Percentiles rank a stretch among this genome's conserved stretches.
Conservation (phyloP, 176 grass and related monocot genomes). For the Oryza australiensis region DNA sequence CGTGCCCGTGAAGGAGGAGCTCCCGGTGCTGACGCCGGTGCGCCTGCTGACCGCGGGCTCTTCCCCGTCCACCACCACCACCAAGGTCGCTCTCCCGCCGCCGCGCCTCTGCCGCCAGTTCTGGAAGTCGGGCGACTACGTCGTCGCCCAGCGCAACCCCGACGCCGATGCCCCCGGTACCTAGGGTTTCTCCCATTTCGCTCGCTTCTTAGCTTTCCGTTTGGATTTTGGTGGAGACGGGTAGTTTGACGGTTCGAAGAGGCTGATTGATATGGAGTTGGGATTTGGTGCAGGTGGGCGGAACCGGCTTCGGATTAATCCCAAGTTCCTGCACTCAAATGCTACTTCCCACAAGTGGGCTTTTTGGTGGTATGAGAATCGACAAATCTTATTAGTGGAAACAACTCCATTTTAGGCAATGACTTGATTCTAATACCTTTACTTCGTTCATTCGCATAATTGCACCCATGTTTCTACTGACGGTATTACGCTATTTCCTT, state of each 20-base stretch:
- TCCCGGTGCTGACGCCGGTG: conserved; percentile 18
- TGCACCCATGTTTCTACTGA: not conserved
- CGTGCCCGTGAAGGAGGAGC: conserved; percentile 60
- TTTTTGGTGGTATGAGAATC: conserved; percentile 59
- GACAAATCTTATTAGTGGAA: conserved; percentile 5
- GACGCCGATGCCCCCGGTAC: conserved; percentile 39
- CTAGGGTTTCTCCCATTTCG: conserved; percentile 33
- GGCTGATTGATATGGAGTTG: conserved; percentile 11
- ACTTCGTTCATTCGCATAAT: not conserved
- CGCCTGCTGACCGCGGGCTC: conserved; percentile 33
- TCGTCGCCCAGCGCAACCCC: conserved; percentile 58
- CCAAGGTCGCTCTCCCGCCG: conserved; percentile 29
- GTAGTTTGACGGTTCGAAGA: not conserved
- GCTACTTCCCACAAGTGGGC: conserved; percentile 84
- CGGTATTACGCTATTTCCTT: conserved; percentile 2
- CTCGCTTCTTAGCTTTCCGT: not conserved
- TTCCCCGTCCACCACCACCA: conserved; percentile 15
- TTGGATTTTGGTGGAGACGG: conserved; percentile 2
- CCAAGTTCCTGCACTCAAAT: conserved; percentile 76
- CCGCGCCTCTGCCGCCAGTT: conserved; percentile 74
- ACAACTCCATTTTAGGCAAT: conserved; percentile 9
- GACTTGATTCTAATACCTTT: not conserved
- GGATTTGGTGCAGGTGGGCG: conserved; percentile 44
- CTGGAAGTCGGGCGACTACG: conserved; percentile 97
- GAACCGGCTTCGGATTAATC: conserved; percentile 63